phyloP scores from a whole-genome alignment of 345 rosid genomes.

The Erucastrum elatum region DNA sequence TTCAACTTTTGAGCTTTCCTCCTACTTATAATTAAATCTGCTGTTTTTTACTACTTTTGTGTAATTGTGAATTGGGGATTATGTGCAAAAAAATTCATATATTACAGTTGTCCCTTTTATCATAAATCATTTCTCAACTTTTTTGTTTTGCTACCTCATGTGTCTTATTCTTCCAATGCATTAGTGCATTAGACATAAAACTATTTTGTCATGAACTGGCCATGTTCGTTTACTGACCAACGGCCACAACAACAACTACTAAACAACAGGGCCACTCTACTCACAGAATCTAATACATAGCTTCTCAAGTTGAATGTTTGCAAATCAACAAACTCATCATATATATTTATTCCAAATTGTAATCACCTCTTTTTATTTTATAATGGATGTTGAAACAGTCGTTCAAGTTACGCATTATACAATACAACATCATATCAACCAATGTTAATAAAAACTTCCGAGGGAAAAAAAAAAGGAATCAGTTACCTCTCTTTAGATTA shows the following conservation, averaged over 20 bases:
- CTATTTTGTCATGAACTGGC: not conserved
- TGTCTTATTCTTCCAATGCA: not conserved
- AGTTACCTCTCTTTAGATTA: not conserved
- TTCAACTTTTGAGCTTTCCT: slow-evolving; percentile 45
- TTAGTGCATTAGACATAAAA: not conserved
- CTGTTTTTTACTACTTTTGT: not conserved
- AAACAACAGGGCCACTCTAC: not conserved
- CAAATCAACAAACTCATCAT: not conserved
- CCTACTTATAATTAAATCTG: slow-evolving; percentile 20
- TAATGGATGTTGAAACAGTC: not conserved
- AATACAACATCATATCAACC: not conserved
- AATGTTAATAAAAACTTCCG: not conserved
- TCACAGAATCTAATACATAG: not conserved
- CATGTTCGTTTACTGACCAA: not conserved
- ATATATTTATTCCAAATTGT: not conserved
- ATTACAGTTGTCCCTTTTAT: slow-evolving; percentile 15
- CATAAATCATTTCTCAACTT: slow-evolving; percentile 18
- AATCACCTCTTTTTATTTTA: not conserved
- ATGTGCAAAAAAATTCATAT: slow-evolving; percentile 33
- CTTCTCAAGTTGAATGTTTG: not conserved
- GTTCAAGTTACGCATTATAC: not conserved
- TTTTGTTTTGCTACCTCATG: not conserved
- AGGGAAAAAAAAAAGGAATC: slow-evolving; percentile 4
- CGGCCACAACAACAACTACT: no score
- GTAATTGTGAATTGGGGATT: slow-evolving; percentile 37